Evolutionary conservation across 1,284 basidiomycete genomes (phyloP), one percentile per base, ranked within the genome.

Genomic region (Heterobasidion irregulare): DNA sequence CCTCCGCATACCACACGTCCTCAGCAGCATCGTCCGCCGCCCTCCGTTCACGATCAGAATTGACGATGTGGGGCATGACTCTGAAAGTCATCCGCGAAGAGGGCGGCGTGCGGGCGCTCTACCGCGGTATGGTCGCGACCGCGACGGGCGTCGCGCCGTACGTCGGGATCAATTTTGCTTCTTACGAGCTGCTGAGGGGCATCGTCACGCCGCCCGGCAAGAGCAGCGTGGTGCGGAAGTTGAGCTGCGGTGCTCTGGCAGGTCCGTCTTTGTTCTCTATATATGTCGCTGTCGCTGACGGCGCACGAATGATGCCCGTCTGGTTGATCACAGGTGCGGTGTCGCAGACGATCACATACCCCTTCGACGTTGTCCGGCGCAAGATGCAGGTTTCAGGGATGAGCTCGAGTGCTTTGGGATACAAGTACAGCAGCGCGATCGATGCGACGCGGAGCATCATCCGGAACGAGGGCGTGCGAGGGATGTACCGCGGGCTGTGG

Each of bases 381-480:
- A 94, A 97, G 72, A 94, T 99, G 89, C 96, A 99, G 69, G 92
- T 96, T 55, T 84, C 86, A 1, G 96, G 95, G 1, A 88, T 98
- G 86, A 75, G 76, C 45, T 77, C 79, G 55, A 6, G 4, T 5
- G 72, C 79, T 57, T 64, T 86, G 57, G 78, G 80, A 46, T 71
- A 82, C 59, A 81, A 82, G 65, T 94, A 94, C 70, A 83, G 72
- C 50, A 91, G 92, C 32, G 92, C 88, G 15, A 65, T 91, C 56
- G 87, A 94, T 65, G 90, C 89, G 1, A 72, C 94, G 60, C 70
- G 71, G 56, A 79, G 78, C 56, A 92, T 93, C 52, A 58, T 94
- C 26, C 77, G 73, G 46, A 77, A 76, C 0, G 94, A 97, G 66
- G 94, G 94, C 2, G 56, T 87, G 15, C 68, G 66, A 46, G 89